These are phyloP conservation scores for Phytophthora cryptogea DNA, from an alignment of 352 stramenopile genomes.

Conservation along the genomic window DNA sequence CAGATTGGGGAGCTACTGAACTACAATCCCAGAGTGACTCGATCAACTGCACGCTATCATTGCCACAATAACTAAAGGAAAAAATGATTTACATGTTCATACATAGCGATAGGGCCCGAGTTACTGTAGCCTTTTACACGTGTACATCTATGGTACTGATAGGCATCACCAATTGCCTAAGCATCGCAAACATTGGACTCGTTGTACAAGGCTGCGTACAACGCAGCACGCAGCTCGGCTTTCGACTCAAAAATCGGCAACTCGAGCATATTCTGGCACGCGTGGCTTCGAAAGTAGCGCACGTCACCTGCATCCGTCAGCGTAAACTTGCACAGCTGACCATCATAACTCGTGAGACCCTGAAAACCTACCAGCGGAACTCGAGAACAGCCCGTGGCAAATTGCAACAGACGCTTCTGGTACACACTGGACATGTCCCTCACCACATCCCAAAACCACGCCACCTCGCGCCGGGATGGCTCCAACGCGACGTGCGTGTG, in stretches of 20 bases:
- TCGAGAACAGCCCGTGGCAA: constrained; percentile 72
- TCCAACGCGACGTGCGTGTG: constrained; percentile 58
- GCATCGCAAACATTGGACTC: constrained; percentile 26
- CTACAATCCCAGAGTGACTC: too few species aligned
- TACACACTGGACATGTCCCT: constrained; percentile 77
- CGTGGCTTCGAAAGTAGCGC: constrained; percentile 57
- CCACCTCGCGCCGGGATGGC: constrained; percentile 31
- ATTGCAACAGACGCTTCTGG: constrained; percentile 70
- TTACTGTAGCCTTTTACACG: not conserved
- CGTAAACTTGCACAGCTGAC: constrained; percentile 69
- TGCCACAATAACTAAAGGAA: not conserved
- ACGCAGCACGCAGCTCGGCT: constrained; percentile 60
- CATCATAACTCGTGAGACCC: constrained; percentile 72
- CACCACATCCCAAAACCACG: constrained; percentile 81
- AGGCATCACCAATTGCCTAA: constrained; percentile 4
- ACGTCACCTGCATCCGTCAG: constrained; percentile 25
- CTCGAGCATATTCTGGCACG: constrained; percentile 90
- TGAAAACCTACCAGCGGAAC: constrained; percentile 71
- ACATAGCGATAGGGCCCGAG: not conserved
- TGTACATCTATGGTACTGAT: constrained; percentile 27
- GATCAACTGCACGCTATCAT: too few species aligned
- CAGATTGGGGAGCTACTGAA: too few species aligned
- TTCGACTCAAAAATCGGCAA: constrained; percentile 90
- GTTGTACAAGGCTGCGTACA: constrained; percentile 56
- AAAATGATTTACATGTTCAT: not conserved